These are phyloP conservation scores for Cercophora scortea DNA, from an alignment of 495 filamentous ascomycete species.

Conservation along the genomic window DNA sequence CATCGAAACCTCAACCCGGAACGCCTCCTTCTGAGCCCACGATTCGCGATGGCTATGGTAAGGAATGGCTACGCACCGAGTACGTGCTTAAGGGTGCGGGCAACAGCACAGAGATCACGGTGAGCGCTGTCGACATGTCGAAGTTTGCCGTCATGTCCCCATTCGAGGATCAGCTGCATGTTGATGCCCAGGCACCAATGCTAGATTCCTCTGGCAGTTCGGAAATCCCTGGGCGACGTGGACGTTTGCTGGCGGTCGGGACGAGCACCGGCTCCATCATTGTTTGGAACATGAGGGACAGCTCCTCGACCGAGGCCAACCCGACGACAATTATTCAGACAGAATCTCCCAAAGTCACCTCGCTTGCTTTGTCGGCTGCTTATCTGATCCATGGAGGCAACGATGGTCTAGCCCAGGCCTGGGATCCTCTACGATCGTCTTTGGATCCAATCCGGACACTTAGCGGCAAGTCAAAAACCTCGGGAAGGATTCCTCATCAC, in stretches of 20 bases:
- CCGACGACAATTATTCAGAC: slow-evolving; percentile 81
- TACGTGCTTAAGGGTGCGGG: slow-evolving; percentile 23
- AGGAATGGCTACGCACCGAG: slow-evolving; percentile 32
- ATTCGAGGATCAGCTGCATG: slow-evolving; percentile 63
- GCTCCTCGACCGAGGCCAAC: slow-evolving; percentile 36
- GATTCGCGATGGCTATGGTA: background rate
- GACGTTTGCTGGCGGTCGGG: slow-evolving; percentile 72
- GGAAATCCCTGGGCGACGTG: slow-evolving; percentile 75
- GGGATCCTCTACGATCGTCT: slow-evolving; percentile 87
- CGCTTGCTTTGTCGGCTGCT: slow-evolving; percentile 76
- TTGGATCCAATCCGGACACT: slow-evolving; percentile 75
- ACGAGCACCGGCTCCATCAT: slow-evolving; percentile 71
- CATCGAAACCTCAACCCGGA: background rate
- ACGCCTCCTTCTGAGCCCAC: background rate
- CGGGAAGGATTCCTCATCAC: slow-evolving; percentile 57
- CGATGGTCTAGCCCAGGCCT: slow-evolving; percentile 91
- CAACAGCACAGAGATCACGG: slow-evolving; percentile 45
- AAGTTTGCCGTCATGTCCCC: slow-evolving; percentile 58
- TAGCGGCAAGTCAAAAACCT: slow-evolving; percentile 65
- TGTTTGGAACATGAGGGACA: slow-evolving; percentile 76
- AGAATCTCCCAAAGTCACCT: slow-evolving; percentile 82
- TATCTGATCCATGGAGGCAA: slow-evolving; percentile 90
- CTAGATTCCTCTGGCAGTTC: no score
- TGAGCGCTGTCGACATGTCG: slow-evolving; percentile 70
- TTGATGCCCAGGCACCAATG: no score